Conservation (phyloP, 768 basidiomycete genomes). For the Lactarius hengduanensis region DNA sequence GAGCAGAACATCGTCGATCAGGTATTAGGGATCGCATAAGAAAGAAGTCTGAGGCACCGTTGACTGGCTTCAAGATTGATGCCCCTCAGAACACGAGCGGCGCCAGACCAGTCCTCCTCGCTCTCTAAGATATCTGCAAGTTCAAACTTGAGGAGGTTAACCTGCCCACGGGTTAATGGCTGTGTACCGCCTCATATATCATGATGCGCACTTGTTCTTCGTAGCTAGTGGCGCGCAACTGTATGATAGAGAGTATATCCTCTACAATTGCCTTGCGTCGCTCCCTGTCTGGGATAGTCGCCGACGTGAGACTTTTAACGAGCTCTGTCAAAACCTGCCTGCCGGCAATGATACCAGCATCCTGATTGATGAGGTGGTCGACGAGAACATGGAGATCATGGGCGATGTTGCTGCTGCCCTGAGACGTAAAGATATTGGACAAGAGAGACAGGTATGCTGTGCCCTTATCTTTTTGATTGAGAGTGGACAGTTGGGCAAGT, state of each 20-base stretch:
- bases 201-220: conserved; percentile 81
- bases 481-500: conserved; percentile 57
- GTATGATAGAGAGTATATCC: conserved; percentile 65
- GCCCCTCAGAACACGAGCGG: conserved; percentile 88
- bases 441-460: conserved; percentile 70
- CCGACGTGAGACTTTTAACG: conserved; percentile 63
- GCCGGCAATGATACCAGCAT: conserved; percentile 81
- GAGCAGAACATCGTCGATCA: conserved; percentile 2
- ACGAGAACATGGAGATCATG: conserved; percentile 69
- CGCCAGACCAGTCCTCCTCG: conserved; percentile 92
- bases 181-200: neutral
- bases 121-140: conserved; percentile 87
- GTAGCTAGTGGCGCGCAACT: conserved; percentile 83
- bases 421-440: conserved; percentile 57
- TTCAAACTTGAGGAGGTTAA: conserved; percentile 78
- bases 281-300: conserved; percentile 51
- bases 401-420: conserved; percentile 45
- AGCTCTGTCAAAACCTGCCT: conserved; percentile 86
- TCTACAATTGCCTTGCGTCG: conserved; percentile 71
- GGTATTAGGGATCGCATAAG: neutral
- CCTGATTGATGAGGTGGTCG: conserved; percentile 79
- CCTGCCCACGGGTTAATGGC: conserved; percentile 45
- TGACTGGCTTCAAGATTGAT: conserved; percentile 90
- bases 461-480: conserved; percentile 84
- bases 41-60: conserved; percentile 49